phyloP scores from a whole-genome alignment of 306 rosid genomes.

The Vigna reflexopilosa region DNA sequence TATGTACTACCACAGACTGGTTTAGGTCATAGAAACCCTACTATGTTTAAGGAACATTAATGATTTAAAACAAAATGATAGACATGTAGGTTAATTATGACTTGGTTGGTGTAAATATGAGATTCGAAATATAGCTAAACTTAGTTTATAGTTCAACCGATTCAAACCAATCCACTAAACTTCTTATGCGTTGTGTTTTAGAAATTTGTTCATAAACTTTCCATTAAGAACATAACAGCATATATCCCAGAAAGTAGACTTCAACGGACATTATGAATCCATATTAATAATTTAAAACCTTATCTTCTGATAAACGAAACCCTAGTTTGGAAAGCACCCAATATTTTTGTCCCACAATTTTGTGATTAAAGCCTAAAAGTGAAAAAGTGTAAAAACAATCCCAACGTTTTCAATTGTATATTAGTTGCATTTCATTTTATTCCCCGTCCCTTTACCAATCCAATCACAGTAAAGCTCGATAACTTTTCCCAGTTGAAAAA shows the following conservation, averaged over 20 bases:
- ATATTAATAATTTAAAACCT: background rate
- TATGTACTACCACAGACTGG: too few relatives aligned
- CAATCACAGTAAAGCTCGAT: conserved; percentile 9
- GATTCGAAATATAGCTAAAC: background rate
- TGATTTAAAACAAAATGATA: background rate
- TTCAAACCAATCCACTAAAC: background rate
- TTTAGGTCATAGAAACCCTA: background rate
- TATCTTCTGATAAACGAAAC: conserved; percentile 34
- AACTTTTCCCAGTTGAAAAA: conserved; percentile 19
- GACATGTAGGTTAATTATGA: background rate
- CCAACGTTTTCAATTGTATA: conserved; percentile 10
- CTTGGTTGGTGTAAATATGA: background rate
- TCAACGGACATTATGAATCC: background rate
- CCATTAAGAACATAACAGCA: background rate
- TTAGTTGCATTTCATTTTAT: conserved; percentile 12
- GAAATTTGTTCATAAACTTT: background rate
- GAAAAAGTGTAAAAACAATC: conserved; percentile 32
- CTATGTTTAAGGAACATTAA: background rate
- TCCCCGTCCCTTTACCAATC: conserved; percentile 34
- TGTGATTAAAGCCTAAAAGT: conserved; percentile 48
- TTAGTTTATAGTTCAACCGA: background rate
- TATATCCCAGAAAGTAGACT: background rate
- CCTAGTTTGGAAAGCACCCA: conserved; percentile 39
- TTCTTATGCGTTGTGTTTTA: background rate
- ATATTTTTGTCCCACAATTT: conserved; percentile 39